phyloP scores from a whole-genome alignment of 2,329 filamentous ascomycete genomes.

The Monosporascus ibericus region DNA sequence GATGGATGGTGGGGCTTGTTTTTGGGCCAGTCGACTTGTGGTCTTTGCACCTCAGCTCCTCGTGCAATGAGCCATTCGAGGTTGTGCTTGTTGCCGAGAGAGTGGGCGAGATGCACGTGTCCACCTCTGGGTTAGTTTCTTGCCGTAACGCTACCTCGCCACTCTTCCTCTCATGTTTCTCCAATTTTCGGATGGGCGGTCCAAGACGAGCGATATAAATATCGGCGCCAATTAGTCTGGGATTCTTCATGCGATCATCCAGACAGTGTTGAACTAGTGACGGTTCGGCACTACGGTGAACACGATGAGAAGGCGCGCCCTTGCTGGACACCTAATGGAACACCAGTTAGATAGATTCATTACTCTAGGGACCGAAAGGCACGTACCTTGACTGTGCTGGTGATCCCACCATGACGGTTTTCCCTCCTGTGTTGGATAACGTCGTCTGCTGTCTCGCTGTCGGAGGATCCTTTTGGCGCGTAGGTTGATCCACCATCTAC shows the following conservation, averaged over 20 bases:
- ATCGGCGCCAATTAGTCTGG: conserved; percentile 41
- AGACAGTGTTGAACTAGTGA: conserved; percentile 6
- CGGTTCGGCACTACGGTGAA: conserved; percentile 6
- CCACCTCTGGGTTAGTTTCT: neutral
- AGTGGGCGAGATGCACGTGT: neutral
- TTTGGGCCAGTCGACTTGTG: neutral
- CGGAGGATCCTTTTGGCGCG: no score
- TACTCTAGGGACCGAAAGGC: neutral
- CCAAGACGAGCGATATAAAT: conserved; percentile 43
- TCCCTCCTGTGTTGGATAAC: neutral
- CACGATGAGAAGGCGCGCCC: neutral
- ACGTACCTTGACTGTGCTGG: neutral
- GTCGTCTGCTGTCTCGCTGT: neutral
- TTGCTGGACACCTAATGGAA: neutral
- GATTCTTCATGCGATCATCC: conserved; percentile 36
- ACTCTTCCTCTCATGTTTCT: neutral
- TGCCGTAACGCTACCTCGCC: neutral
- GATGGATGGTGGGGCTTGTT: neutral
- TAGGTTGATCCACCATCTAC: neutral
- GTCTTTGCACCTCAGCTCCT: conserved; percentile 32
- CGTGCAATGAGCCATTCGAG: conserved; percentile 36
- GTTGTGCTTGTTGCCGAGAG: neutral
- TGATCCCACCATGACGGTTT: neutral
- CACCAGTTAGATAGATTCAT: neutral
- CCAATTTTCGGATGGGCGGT: neutral